Conservation (phyloP, 768 basidiomycete species). For the Clitopilus hobsonii region DNA sequence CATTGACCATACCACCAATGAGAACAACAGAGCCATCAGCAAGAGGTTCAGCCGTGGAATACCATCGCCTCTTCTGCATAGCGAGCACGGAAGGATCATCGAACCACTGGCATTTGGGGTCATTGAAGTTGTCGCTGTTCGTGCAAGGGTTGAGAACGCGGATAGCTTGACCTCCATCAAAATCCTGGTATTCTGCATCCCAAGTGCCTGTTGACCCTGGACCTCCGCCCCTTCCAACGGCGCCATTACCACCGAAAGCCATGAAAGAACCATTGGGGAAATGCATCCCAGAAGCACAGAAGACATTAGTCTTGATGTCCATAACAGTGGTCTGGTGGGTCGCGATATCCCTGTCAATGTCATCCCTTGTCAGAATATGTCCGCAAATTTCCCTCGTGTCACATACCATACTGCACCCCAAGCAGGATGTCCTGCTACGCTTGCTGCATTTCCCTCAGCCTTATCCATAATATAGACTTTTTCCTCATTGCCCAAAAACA, state of each 20-base stretch:
- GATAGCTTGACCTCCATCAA: conserved; percentile 75
- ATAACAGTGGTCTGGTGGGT: conserved; percentile 59
- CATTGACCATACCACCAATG: conserved; percentile 76
- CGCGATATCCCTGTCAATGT: conserved; percentile 47
- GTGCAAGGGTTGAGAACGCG: conserved; percentile 79
- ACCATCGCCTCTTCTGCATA: conserved; percentile 74
- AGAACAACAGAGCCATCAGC: conserved; percentile 75
- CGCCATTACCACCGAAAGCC: conserved; percentile 76
- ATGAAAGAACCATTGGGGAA: conserved; percentile 73
- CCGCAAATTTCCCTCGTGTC: not conserved
- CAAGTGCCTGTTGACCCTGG: conserved; percentile 50
- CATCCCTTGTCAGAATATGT: not conserved
- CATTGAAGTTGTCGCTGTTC: conserved; percentile 38
- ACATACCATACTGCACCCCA: conserved; percentile 68
- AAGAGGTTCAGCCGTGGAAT: conserved; percentile 69
- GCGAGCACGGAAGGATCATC: conserved; percentile 58
- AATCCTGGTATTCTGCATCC: conserved; percentile 72
- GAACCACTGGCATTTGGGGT: conserved; percentile 62
- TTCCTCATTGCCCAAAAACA: conserved; percentile 75
- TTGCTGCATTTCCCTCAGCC: conserved; percentile 68
- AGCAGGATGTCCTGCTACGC: conserved; percentile 66
- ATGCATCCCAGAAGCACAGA: conserved; percentile 83
- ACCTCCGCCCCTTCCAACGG: conserved; percentile 60
- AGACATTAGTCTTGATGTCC: conserved; percentile 70
- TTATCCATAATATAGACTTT: conserved; percentile 94